Percentiles rank a stretch among this genome's conserved stretches.
Evolutionary conservation across 495 filamentous ascomycete species (phyloP).

Genomic region (Penicillium tannophilum): DNA sequence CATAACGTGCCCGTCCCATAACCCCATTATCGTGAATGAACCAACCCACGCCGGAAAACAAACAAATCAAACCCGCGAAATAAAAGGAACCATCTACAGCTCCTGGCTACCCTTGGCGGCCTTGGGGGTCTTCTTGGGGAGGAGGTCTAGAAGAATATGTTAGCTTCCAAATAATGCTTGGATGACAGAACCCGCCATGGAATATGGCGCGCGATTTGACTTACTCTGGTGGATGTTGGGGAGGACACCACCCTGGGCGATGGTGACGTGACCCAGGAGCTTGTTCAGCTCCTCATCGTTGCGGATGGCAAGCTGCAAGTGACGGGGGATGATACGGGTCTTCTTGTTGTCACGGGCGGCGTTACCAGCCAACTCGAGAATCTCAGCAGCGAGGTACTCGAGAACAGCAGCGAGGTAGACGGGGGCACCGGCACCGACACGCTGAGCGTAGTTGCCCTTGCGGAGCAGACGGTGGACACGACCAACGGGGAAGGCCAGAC

Average conservation of each 20-base stretch:
- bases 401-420: conserved; percentile 98
- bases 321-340: conserved; percentile 99
- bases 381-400: conserved; percentile 98
- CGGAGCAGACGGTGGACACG: conserved; percentile 99
- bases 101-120: conserved; percentile 91
- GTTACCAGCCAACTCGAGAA: conserved; percentile 98
- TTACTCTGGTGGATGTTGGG: conserved; percentile 98
- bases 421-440: conserved; percentile 97
- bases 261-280: conserved; percentile 97
- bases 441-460: conserved; percentile 99
- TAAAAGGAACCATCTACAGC: conserved; percentile 64
- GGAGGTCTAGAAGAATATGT: conserved; percentile 69
- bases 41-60: conserved; percentile 61
- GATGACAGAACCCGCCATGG: too few relatives aligned
- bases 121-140: conserved; percentile 98
- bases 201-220: conserved; percentile 33
- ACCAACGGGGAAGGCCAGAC: conserved; percentile 98
- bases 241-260: conserved; percentile 98
- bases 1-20: conserved; percentile 76
- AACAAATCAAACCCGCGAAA: conserved; percentile 56
- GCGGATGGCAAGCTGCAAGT: conserved; percentile 98
- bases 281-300: conserved; percentile 99
- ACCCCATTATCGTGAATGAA: conserved; percentile 89
- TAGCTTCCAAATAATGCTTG: conserved; percentile 32
- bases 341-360: conserved; percentile 99